A percentile compares a stretch with the other conserved stretches of the same genome.
Conservation (phyloP, 495 filamentous ascomycete species). For the Podospora appendiculata region DNA sequence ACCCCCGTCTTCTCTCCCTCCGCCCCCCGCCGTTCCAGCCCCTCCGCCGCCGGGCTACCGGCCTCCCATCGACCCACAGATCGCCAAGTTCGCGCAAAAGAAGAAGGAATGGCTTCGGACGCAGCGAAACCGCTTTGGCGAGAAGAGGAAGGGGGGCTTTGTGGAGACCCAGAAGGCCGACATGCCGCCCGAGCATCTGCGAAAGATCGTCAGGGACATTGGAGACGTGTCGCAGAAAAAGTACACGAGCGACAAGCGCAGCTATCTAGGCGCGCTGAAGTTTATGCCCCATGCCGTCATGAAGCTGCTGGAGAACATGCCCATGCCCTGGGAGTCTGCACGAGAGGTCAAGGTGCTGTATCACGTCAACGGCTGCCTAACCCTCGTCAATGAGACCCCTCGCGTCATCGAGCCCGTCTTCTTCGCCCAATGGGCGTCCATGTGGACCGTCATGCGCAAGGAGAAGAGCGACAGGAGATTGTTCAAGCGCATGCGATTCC, state of each 20-base stretch:
- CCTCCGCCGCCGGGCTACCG: constrained; percentile 87
- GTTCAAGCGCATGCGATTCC: constrained; percentile 99
- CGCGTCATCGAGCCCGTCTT: constrained; percentile 98
- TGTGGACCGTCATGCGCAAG: constrained; percentile 98
- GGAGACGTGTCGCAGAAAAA: constrained; percentile 99
- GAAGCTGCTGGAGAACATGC: constrained; percentile 99
- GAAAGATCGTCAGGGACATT: constrained; percentile 97
- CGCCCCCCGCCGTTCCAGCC: constrained; percentile 54
- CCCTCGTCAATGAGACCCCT: constrained; percentile 93
- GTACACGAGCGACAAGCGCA: constrained; percentile 97
- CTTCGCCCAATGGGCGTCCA: constrained; percentile 97
- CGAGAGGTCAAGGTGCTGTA: constrained; percentile 97
- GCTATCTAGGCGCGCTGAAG: constrained; percentile 94
- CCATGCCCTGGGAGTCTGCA: constrained; percentile 98
- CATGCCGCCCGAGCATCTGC: constrained; percentile 96
- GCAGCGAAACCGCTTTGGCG: constrained; percentile 89
- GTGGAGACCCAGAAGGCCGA: constrained; percentile 98
- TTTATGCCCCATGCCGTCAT: constrained; percentile 99
- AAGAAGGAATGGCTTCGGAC: constrained; percentile 97
- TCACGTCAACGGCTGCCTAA: constrained; percentile 96
- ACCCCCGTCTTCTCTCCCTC: constrained; percentile 65
- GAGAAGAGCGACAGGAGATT: constrained; percentile 95
- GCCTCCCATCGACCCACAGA: constrained; percentile 74
- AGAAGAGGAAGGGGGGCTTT: constrained; percentile 93
- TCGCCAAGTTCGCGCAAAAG: constrained; percentile 94